A percentile compares a stretch with the other conserved stretches of the same genome.
phyloP scores from a whole-genome alignment of 2,329 filamentous ascomycete species.

The Leptographium procerum region DNA sequence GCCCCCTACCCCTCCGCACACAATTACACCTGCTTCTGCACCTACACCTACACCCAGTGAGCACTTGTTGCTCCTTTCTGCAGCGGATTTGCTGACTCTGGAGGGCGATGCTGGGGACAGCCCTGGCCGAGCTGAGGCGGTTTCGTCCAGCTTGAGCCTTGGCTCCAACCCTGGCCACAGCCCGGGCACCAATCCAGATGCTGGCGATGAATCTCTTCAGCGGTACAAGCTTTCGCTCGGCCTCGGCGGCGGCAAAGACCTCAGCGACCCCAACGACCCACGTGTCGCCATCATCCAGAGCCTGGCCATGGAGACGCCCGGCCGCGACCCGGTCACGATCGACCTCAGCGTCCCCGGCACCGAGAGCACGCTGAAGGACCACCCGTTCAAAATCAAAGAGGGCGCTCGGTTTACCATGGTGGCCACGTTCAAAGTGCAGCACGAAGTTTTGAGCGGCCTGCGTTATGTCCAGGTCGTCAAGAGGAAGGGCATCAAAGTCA shows the following conservation, averaged over 20 bases:
- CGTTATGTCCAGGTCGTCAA: constrained; percentile 95
- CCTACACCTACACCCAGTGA: not conserved
- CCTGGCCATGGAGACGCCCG: constrained; percentile 76
- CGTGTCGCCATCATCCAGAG: constrained; percentile 89
- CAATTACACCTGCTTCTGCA: not conserved
- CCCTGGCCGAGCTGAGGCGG: not conserved
- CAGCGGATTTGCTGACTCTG: constrained; percentile 1
- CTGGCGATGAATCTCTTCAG: constrained; percentile 83
- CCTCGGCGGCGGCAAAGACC: constrained; percentile 60
- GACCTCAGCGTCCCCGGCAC: constrained; percentile 67
- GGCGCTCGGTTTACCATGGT: constrained; percentile 90
- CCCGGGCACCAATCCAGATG: constrained; percentile 29
- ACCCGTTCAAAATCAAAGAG: constrained; percentile 97
- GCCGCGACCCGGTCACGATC: constrained; percentile 76
- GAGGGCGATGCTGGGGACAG: constrained; percentile 3
- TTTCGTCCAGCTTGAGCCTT: not conserved
- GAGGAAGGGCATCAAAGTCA: constrained; percentile 72
- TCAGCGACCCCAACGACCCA: constrained; percentile 68
- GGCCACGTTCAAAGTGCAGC: constrained; percentile 88
- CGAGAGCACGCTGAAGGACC: constrained; percentile 68
- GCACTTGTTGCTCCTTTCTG: not conserved
- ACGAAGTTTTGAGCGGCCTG: constrained; percentile 87
- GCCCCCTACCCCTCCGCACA: not conserved
- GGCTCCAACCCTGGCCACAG: not conserved
- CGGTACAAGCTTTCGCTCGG: constrained; percentile 97